A percentile compares a stretch with the other conserved stretches of the same genome.
phyloP scores from a whole-genome alignment of 352 stramenopile genomes.

The Globisporangium parvum region DNA sequence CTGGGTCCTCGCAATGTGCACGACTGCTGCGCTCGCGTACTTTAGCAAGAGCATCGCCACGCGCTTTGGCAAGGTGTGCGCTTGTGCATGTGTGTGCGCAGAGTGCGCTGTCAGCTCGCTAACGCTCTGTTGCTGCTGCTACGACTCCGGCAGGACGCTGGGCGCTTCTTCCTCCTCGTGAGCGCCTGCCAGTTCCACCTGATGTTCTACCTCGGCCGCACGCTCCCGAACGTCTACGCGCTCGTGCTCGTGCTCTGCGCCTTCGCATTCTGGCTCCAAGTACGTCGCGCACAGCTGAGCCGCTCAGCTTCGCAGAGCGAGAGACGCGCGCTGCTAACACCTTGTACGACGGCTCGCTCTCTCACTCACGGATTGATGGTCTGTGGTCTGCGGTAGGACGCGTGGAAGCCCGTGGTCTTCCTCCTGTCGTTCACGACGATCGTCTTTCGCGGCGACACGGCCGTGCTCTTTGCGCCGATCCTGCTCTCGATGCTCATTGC shows the following conservation, averaged over 20 bases:
- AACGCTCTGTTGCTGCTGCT: too few relatives aligned
- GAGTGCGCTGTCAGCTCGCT: neutral
- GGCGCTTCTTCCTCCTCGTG: constrained; percentile 82
- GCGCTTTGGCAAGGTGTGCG: constrained; percentile 43
- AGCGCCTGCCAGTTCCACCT: constrained; percentile 95
- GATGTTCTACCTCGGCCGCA: constrained; percentile 95
- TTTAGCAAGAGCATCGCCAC: constrained; percentile 55
- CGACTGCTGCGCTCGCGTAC: constrained; percentile 40
- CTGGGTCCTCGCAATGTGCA: constrained; percentile 52
- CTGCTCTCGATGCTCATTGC: constrained; percentile 88
- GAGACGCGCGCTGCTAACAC: neutral
- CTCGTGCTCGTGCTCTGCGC: constrained; percentile 74
- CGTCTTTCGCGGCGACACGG: constrained; percentile 96
- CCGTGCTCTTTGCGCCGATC: constrained; percentile 93
- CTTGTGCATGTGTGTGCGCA: neutral
- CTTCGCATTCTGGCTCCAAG: constrained; percentile 55
- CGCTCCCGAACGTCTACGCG: constrained; percentile 97
- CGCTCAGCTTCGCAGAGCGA: too few relatives aligned
- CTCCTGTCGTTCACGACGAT: constrained; percentile 91
- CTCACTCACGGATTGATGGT: neutral
- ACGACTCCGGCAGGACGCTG: constrained; percentile 24
- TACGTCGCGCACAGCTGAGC: constrained; percentile 8
- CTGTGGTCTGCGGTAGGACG: too few relatives aligned
- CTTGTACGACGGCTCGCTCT: neutral
- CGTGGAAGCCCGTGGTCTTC: constrained; percentile 46